Base-by-base conservation (phyloP, 2,329 filamentous ascomycete species). In the Exophiala alcalophila region DNA sequence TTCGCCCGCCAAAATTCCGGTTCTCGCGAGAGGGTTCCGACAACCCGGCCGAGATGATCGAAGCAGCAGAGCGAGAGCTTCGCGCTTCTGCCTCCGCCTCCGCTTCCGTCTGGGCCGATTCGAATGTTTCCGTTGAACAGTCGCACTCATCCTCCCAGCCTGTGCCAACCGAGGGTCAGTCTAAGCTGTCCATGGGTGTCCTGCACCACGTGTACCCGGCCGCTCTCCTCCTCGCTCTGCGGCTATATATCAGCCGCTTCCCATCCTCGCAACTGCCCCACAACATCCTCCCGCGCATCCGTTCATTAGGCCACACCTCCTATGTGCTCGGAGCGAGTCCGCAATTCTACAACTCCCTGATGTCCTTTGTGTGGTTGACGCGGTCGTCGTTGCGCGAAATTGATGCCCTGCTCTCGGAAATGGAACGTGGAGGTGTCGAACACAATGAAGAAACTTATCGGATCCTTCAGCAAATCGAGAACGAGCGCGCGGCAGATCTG, bases 291-390 rank as follows among this genome's bases (percentile, higher is more conserved):
- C 56, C 65, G 7, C 61, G 57, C 0, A 65, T 71, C 47, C 65
- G 64, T 40, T 54, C 59, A 2, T 61, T 67, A 4, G 69, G 69
- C 7, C 61, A 64, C 3, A 57, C 61, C 10, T 67, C 65, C n/a
- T 60, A 65, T 15, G 56, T 71, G n/a, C 60, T 71, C 4, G 69
- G 66, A 9, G 61, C 63, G 10, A 67, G 64, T 5, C 60, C 61
- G 1, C 58, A 57, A 2, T 61, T 72, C 15, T 71, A 66, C 55
- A 69, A 71, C 47, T 67, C 69, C 28, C 53, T 70, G 46, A 61
- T 72, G 20, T 57, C 59, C 26, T 65, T 67, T 44, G 59, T 64
- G 44, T 72, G 69, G 69, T 55, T 58, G 26, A 61, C 63, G 4
- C 65, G 65, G 36, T 62, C 61, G 5, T 65, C 70, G 30, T 53